Evolutionary conservation across 257 asterid species (phyloP), one percentile per base, ranked within the genome.

Genomic region (Nicotiana paniculata): DNA sequence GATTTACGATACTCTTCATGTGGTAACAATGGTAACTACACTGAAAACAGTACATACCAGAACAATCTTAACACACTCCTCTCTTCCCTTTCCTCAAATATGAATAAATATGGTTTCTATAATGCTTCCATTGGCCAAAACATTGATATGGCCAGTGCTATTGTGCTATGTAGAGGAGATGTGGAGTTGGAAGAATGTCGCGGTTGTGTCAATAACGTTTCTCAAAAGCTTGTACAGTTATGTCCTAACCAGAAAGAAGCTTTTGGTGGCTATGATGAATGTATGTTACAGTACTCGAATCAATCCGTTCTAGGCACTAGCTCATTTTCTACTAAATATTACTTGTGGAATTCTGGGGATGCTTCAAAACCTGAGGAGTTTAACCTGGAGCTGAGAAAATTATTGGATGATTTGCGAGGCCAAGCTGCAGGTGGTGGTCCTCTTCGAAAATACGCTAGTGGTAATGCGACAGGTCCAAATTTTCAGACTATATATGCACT

Each of bases 121-220:
- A 79, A 57, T 32, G 39, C 26, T 21, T 48, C 64, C 1, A 11
- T 9, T 1, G 85, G 85, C 17, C 13, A 33, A 26, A 55, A 16
- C 9, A 26, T 63, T 2, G 64, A 78, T 32, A 26, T 26, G 3
- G 85, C n/a, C 1, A 66, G 65, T 7, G 76, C 69, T n/a, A 12
- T 78, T 4, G 76, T 80, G 13, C 55, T 85, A 9, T 85, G 88
- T 55, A 74, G 88, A 5, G 86, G 84, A 30, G 84, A 79, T 4
- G 69, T 76, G 0, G 61, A 5, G 2, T 0, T 16, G 1, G 26
- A 26, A 0, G 48, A 2, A 2, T 81, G 87, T 59, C 26, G 37
- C 5, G 1, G 21, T 3, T 83, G 82, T 33, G 58, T 86, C 21
- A 0, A 33, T 0, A 21, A 15, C 4, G 84, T 3, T 4, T 3